Conservation (phyloP, 2,329 filamentous ascomycete species). For the Fusarium redolens region DNA sequence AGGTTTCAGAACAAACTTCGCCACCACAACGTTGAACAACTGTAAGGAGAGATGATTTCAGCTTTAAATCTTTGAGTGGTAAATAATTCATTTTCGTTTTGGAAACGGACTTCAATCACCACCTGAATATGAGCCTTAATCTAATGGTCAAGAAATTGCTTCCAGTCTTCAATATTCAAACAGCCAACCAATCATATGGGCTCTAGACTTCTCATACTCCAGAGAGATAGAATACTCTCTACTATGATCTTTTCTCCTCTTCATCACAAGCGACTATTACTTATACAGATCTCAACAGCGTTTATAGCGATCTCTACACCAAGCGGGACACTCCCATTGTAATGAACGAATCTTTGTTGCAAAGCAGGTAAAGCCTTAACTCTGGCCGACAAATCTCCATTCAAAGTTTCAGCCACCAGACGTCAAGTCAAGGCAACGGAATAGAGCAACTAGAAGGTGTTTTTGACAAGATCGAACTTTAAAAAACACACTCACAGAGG, state of each 20-base stretch:
- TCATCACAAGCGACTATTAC: background rate
- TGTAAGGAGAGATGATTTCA: background rate
- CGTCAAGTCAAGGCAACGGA: slow-evolving; percentile 6
- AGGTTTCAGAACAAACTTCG: background rate
- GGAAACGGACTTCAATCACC: background rate
- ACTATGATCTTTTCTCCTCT: background rate
- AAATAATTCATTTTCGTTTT: background rate
- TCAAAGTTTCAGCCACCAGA: slow-evolving; percentile 24
- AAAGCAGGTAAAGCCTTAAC: background rate
- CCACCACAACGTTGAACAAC: background rate
- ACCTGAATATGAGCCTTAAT: background rate
- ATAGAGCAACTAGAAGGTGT: background rate
- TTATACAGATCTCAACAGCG: background rate
- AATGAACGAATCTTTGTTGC: background rate
- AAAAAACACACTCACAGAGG: background rate
- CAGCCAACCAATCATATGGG: background rate
- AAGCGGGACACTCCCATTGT: background rate
- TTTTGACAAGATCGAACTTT: slow-evolving; percentile 8
- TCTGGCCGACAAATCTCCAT: background rate
- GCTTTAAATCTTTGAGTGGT: background rate
- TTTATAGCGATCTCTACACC: background rate
- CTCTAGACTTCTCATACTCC: background rate
- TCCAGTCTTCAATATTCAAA: no score
- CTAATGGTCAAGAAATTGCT: background rate
- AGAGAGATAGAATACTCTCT: background rate